Conservation (phyloP, 23 red algal species). For the Chondrus crispus region DNA sequence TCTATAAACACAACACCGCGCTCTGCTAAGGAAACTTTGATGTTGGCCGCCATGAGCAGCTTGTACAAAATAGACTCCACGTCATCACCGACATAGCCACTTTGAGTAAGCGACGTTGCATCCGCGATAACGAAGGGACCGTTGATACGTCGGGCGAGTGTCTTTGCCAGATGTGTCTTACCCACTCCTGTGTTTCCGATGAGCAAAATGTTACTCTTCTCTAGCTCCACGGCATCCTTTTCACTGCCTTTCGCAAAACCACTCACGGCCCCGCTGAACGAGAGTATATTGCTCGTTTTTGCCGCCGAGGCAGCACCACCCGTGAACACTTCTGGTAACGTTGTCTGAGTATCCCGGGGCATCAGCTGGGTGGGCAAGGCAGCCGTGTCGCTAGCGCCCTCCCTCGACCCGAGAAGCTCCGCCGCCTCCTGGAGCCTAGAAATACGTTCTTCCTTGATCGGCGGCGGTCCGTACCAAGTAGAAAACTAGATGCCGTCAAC, state of each 20-base stretch:
- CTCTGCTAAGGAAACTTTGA: conserved; percentile 43
- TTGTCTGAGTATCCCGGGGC: conserved; percentile 21
- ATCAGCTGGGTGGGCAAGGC: conserved; percentile 19
- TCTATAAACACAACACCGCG: conserved; percentile 79
- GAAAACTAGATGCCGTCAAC: too few species aligned
- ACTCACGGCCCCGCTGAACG: too few species aligned
- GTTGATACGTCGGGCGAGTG: conserved; percentile 45
- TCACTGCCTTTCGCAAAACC: too few species aligned
- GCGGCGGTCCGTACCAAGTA: conserved; percentile 53
- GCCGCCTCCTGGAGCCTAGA: not conserved
- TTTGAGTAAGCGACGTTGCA: conserved; percentile 66
- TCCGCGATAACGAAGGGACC: conserved; percentile 74
- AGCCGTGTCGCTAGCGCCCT: not conserved
- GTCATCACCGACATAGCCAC: conserved; percentile 80
- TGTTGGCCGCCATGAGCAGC: conserved; percentile 58
- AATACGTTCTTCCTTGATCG: conserved; percentile 26
- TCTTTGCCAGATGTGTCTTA: conserved; percentile 70
- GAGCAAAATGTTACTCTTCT: conserved; percentile 73
- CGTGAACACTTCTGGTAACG: conserved; percentile 26
- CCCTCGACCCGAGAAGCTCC: not conserved
- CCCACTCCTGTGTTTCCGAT: conserved; percentile 69
- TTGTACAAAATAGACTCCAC: conserved; percentile 61
- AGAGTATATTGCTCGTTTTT: too few species aligned
- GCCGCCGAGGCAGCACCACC: too few species aligned
- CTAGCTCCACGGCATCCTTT: conserved; percentile 53